These are phyloP conservation scores for Eutrema japonicum DNA, from an alignment of 345 rosid genomes.

Conservation along the genomic window DNA sequence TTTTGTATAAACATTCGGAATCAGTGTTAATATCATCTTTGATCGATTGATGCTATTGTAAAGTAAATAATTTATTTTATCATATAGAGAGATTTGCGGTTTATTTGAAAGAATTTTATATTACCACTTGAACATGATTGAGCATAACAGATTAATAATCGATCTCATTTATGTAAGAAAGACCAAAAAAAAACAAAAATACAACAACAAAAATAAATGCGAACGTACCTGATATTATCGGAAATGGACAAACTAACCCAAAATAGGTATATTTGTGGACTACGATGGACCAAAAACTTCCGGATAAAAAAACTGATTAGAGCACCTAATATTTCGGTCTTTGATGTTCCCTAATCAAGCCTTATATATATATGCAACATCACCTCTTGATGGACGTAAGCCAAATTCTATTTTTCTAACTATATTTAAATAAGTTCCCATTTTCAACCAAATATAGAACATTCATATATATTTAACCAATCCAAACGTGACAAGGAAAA, in stretches of 20 bases:
- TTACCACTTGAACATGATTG: slow-evolving; percentile 18
- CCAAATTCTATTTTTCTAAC: slow-evolving; percentile 21
- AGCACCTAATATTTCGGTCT: slow-evolving; percentile 32
- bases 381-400: slow-evolving; percentile 37
- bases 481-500: not conserved
- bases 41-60: not conserved
- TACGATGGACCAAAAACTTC: not conserved
- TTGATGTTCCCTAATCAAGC: slow-evolving; percentile 35
- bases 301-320: not conserved
- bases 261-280: slow-evolving; percentile 31
- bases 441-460: slow-evolving; percentile 20
- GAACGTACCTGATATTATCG: slow-evolving; percentile 26
- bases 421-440: not conserved
- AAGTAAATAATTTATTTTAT: not conserved
- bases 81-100: not conserved
- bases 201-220: slow-evolving; percentile 3
- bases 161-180: slow-evolving; percentile 3
- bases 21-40: not conserved
- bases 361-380: slow-evolving; percentile 11
- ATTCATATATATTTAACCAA: not conserved
- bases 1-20: slow-evolving; percentile 2
- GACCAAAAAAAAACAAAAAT: not conserved
- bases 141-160: not conserved
- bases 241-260: slow-evolving; percentile 16
- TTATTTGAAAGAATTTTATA: not conserved